Percentiles rank a stretch among this genome's conserved stretches.
phyloP scores from a whole-genome alignment of 2,329 filamentous ascomycete species.

The Talaromyces sp. region DNA sequence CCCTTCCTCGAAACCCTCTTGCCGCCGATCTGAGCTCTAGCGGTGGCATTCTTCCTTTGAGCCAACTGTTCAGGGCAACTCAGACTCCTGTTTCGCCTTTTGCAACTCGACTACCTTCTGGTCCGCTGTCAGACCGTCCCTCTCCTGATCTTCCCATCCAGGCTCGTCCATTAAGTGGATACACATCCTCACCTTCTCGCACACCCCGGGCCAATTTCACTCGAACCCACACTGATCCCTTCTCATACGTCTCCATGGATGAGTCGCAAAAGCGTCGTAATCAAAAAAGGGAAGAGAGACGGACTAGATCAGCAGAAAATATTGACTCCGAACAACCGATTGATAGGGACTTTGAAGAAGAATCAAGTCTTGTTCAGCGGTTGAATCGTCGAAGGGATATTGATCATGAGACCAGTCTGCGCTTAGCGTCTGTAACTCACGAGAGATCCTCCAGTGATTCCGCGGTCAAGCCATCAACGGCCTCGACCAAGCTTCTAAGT shows the following conservation, averaged over 20 bases:
- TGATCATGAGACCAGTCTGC: conserved; percentile 30
- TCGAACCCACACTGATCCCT: conserved; percentile 38
- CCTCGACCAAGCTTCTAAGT: conserved; percentile 1
- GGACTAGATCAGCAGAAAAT: conserved; percentile 33
- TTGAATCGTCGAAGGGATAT: conserved; percentile 30
- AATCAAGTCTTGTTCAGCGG: conserved; percentile 36
- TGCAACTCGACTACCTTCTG: conserved; percentile 30
- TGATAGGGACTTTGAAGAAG: conserved; percentile 42
- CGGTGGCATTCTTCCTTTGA: conserved; percentile 42
- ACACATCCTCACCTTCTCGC: conserved; percentile 36
- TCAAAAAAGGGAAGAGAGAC: conserved; percentile 26
- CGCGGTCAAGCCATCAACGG: background rate
- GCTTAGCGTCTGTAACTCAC: conserved; percentile 22
- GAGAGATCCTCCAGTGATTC: background rate
- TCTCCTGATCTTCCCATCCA: conserved; percentile 46
- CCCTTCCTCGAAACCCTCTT: conserved; percentile 41
- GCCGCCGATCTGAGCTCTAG: conserved; percentile 31
- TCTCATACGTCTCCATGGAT: conserved; percentile 42
- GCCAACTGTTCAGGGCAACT: conserved; percentile 46
- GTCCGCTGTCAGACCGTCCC: conserved; percentile 43
- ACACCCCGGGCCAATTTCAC: conserved; percentile 29
- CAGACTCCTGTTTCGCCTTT: conserved; percentile 46
- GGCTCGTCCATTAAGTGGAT: conserved; percentile 28
- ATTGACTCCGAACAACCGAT: conserved; percentile 31
- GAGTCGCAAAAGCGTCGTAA: conserved; percentile 43